These are phyloP conservation scores for Mycena filopes DNA, from an alignment of 768 basidiomycete genomes.

Conservation along the genomic window DNA sequence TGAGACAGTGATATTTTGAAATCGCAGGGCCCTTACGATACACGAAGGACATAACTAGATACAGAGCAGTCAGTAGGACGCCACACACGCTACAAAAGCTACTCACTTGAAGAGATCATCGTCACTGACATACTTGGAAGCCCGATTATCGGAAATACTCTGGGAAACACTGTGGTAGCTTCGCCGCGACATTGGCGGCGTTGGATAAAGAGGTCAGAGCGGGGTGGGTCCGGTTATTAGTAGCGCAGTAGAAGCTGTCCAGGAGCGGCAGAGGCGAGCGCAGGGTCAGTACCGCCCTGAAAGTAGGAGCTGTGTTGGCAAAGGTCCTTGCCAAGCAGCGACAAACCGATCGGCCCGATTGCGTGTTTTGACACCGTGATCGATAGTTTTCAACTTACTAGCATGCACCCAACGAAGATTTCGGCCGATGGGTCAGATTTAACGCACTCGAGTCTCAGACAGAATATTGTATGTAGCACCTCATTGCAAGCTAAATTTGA, in stretches of 20 bases:
- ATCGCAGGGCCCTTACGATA: conserved; percentile 70
- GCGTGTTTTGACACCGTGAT: no score
- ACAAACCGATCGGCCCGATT: no score
- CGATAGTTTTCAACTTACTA: no score
- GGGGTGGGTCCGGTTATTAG: conserved; percentile 3
- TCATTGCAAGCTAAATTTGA: no score
- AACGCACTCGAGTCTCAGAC: no score
- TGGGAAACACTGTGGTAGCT: conserved; percentile 78
- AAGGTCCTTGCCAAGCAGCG: conserved; percentile 7
- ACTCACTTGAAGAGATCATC: conserved; percentile 87
- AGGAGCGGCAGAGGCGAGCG: conserved; percentile 3
- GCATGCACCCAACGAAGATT: no score
- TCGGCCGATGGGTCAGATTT: no score
- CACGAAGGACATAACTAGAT: conserved; percentile 80
- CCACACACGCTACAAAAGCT: conserved; percentile 22
- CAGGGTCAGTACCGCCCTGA: conserved; percentile 1
- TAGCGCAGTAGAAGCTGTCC: conserved; percentile 24
- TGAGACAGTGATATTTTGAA: conserved; percentile 19
- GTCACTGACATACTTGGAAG: conserved; percentile 83
- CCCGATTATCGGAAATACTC: conserved; percentile 73
- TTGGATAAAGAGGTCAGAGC: not conserved
- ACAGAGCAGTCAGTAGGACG: conserved; percentile 12
- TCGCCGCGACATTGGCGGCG: conserved; percentile 70
- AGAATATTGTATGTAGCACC: no score
- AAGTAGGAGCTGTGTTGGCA: conserved; percentile 9